Percentiles rank a stretch among this genome's conserved stretches.
These are phyloP conservation scores for Dactylellina cionopaga DNA, from an alignment of 2,329 filamentous ascomycete genomes.

Conservation along the genomic window DNA sequence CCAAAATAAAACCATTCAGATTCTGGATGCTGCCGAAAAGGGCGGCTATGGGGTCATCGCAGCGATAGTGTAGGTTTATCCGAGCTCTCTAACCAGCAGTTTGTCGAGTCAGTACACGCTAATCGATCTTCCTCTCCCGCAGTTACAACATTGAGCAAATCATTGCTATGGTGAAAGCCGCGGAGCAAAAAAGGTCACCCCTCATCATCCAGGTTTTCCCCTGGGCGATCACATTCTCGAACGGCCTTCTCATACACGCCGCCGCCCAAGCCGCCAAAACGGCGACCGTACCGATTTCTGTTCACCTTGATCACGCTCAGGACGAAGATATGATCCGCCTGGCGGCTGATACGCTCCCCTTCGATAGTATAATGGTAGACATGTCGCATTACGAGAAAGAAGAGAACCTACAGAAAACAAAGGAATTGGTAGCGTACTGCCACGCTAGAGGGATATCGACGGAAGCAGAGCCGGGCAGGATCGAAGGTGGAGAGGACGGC, in stretches of 20 bases:
- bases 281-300: slow-evolving; percentile 69
- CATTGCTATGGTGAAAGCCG: slow-evolving; percentile 74
- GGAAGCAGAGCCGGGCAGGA: slow-evolving; percentile 76
- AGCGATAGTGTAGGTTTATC: slow-evolving; percentile 66
- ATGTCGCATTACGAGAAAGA: slow-evolving; percentile 78
- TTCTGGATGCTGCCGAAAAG: slow-evolving; percentile 68
- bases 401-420: slow-evolving; percentile 74
- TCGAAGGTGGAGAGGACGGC: slow-evolving; percentile 79
- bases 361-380: slow-evolving; percentile 80
- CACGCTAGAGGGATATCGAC: slow-evolving; percentile 73
- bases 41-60: slow-evolving; percentile 68
- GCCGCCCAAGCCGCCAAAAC: slow-evolving; percentile 68
- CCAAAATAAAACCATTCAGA: slow-evolving; percentile 67
- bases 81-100: slow-evolving; percentile 58
- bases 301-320: slow-evolving; percentile 75
- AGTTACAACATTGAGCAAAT: slow-evolving; percentile 77
- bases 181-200: slow-evolving; percentile 73
- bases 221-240: slow-evolving; percentile 76
- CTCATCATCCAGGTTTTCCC: slow-evolving; percentile 79
- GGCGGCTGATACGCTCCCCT: slow-evolving; percentile 71
- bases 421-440: slow-evolving; percentile 71
- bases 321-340: slow-evolving; percentile 70
- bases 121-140: too few relatives aligned
- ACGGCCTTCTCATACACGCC: slow-evolving; percentile 67
- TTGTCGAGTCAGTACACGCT: too few relatives aligned